Conservation (phyloP, 306 rosid genomes). For the Rosa multiflora region DNA sequence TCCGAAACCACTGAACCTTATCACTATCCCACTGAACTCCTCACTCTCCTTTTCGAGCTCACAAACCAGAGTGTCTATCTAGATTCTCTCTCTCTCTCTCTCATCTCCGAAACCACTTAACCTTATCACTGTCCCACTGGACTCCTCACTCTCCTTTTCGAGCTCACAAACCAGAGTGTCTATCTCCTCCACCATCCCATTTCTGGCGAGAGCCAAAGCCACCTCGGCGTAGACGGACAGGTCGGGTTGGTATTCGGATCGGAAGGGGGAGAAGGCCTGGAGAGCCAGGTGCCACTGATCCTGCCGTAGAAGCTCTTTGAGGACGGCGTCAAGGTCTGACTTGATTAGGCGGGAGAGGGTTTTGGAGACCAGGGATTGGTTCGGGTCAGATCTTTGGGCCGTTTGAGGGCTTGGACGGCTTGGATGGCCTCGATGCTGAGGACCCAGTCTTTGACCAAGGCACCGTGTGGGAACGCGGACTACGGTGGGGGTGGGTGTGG, state of each 20-base stretch:
- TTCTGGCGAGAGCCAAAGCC: constrained; percentile 40
- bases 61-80: constrained; percentile 12
- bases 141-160: too few species aligned
- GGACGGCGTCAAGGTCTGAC: constrained; percentile 67
- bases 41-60: too few species aligned
- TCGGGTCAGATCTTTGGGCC: constrained; percentile 59
- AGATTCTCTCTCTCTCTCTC: too few species aligned
- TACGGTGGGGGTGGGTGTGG: neutral
- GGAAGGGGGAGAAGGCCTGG: constrained; percentile 54
- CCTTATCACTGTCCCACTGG: too few species aligned
- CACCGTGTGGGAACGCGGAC: constrained; percentile 44
- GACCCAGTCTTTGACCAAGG: constrained; percentile 67
- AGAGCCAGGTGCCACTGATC: constrained; percentile 67
- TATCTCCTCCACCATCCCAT: constrained; percentile 47
- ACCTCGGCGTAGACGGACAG: constrained; percentile 54
- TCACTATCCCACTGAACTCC: too few species aligned
- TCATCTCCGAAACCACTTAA: too few species aligned
- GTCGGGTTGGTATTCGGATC: constrained; percentile 68
- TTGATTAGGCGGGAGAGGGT: constrained; percentile 69
- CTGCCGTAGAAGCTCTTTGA: constrained; percentile 82
- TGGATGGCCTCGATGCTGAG: constrained; percentile 96
- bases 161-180: too few species aligned
- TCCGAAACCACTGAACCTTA: too few species aligned
- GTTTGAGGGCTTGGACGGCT: constrained; percentile 83
- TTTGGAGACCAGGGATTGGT: constrained; percentile 38